phyloP scores from a whole-genome alignment of 352 stramenopile genomes.

The Globisporangium takayamanum region DNA sequence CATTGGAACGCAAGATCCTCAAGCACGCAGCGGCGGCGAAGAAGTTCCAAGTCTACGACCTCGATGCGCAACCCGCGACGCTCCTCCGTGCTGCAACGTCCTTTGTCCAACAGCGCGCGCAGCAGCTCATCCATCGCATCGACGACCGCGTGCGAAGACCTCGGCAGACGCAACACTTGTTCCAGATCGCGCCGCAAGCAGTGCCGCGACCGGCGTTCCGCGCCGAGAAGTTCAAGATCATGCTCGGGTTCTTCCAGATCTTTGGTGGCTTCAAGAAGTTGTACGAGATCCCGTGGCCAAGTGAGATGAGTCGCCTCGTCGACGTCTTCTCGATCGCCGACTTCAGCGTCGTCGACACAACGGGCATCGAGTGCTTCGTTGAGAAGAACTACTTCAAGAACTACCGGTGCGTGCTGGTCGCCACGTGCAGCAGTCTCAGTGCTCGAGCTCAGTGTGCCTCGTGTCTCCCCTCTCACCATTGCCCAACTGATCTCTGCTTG shows the following conservation, averaged over 20 bases:
- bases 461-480: not conserved
- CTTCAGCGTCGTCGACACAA: conserved; percentile 63
- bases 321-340: conserved; percentile 63
- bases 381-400: conserved; percentile 57
- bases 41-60: conserved; percentile 44
- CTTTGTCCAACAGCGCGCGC: conserved; percentile 19
- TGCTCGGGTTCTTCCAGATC: conserved; percentile 73
- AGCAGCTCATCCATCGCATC: conserved; percentile 8
- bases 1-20: conserved; percentile 40
- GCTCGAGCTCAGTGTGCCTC: not conserved
- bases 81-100: conserved; percentile 22
- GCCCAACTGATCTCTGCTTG: not conserved
- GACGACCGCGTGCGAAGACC: conserved; percentile 1
- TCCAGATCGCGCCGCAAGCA: conserved; percentile 28
- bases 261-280: conserved; percentile 67
- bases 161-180: conserved; percentile 15
- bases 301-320: conserved; percentile 50
- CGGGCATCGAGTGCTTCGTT: conserved; percentile 59
- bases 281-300: conserved; percentile 68
- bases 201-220: conserved; percentile 26
- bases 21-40: conserved; percentile 44
- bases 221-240: conserved; percentile 74
- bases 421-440: not conserved
- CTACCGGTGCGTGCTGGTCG: conserved; percentile 26
- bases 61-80: conserved; percentile 8